These are phyloP conservation scores for Auriscalpium orientale DNA, from an alignment of 768 basidiomycete genomes.

Conservation along the genomic window DNA sequence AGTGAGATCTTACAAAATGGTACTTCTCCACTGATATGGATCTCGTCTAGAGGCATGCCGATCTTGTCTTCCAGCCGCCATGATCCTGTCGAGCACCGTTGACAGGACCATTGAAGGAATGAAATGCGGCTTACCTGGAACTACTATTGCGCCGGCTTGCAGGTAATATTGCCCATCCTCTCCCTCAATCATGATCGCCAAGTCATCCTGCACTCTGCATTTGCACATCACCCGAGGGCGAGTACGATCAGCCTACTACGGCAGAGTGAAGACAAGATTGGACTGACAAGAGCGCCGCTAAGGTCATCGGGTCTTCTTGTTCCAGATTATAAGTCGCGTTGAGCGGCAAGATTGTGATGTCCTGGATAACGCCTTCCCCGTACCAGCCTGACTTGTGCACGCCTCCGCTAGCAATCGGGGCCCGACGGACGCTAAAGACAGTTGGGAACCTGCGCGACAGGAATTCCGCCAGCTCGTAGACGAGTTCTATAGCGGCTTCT, in stretches of 20 bases:
- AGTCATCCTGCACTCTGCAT: slow-evolving; percentile 14
- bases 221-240: slow-evolving; percentile 16
- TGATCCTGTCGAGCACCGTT: slow-evolving; percentile 38
- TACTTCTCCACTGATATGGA: slow-evolving; percentile 63
- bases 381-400: background rate
- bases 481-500: slow-evolving; percentile 59
- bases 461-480: slow-evolving; percentile 63
- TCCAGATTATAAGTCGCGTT: slow-evolving; percentile 44
- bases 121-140: slow-evolving; percentile 39
- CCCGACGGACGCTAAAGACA: slow-evolving; percentile 10
- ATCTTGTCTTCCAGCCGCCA: slow-evolving; percentile 77
- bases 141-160: slow-evolving; percentile 62
- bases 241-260: background rate
- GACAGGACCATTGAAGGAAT: background rate
- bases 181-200: slow-evolving; percentile 32
- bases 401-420: background rate
- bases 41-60: slow-evolving; percentile 63
- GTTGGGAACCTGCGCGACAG: background rate
- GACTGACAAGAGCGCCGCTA: slow-evolving; percentile 55
- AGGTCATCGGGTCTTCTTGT: slow-evolving; percentile 47
- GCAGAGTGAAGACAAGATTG: background rate
- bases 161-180: slow-evolving; percentile 66
- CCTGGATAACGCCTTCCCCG: slow-evolving; percentile 38
- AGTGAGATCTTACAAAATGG: slow-evolving; percentile 50
- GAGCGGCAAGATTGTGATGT: slow-evolving; percentile 43